A percentile compares a stretch with the other conserved stretches of the same genome.
Evolutionary conservation across 169 alveolate genomes (phyloP).

Genomic region (Plasmodium knowlesi): DNA sequence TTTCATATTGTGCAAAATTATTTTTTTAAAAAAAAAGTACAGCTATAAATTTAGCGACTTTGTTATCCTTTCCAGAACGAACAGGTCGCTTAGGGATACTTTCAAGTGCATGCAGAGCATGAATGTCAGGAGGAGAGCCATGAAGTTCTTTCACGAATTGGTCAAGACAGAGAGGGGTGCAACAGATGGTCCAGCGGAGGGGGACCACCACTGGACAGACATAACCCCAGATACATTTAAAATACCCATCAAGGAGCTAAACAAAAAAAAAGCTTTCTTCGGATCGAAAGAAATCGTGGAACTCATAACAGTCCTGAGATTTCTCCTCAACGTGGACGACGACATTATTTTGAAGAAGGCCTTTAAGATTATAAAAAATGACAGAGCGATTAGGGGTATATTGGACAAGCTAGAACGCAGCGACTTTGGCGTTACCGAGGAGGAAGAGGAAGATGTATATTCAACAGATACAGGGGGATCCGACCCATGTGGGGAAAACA

Average conservation of each 20-base stretch:
- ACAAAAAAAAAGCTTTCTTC: slow-evolving; percentile 42
- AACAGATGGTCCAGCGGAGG: not conserved
- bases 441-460: no score
- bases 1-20: slow-evolving; percentile 75
- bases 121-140: slow-evolving; percentile 22
- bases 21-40: slow-evolving; percentile 61
- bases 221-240: not conserved
- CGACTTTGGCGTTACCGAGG: not conserved
- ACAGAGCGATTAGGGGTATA: not conserved
- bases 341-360: slow-evolving; percentile 38
- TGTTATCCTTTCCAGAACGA: slow-evolving; percentile 83
- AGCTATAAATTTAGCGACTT: slow-evolving; percentile 83
- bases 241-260: slow-evolving; percentile 56
- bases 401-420: not conserved
- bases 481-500: not conserved
- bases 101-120: slow-evolving; percentile 2
- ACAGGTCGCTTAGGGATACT: slow-evolving; percentile 70
- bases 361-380: slow-evolving; percentile 54
- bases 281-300: slow-evolving; percentile 65
- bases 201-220: not conserved
- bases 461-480: not conserved
- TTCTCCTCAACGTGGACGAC: slow-evolving; percentile 49
- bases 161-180: not conserved
- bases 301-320: slow-evolving; percentile 22
- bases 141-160: not conserved